Conservation (phyloP, 148 eudicot species). For the Talinum fruticosum region DNA sequence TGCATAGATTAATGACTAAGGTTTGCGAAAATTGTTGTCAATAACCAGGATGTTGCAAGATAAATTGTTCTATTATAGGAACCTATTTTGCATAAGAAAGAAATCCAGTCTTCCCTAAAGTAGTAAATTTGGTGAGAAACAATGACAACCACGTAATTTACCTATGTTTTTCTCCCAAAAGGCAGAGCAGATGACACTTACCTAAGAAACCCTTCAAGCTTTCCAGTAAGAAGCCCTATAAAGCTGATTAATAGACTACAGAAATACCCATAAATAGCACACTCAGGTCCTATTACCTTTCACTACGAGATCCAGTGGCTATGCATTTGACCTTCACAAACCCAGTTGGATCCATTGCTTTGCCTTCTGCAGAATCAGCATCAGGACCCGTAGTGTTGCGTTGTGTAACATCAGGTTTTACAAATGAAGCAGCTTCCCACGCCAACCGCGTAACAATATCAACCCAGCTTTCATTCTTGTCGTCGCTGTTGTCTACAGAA, state of each 20-base stretch:
- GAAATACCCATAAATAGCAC: background rate
- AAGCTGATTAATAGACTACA: background rate
- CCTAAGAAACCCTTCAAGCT: background rate
- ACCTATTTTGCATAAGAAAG: constrained; percentile 1
- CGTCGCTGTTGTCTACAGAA: constrained; percentile 40
- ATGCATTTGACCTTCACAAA: constrained; percentile 88
- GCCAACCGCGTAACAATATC: constrained; percentile 77
- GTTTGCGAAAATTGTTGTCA: background rate
- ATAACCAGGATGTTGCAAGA: background rate
- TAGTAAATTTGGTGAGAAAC: background rate
- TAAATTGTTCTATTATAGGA: background rate
- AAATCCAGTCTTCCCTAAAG: background rate
- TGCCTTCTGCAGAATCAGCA: constrained; percentile 61
- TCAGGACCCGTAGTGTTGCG: constrained; percentile 13
- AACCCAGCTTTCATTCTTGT: constrained; percentile 59
- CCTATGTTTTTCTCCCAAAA: background rate
- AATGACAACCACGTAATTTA: background rate
- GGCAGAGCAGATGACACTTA: background rate
- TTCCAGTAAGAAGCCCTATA: background rate
- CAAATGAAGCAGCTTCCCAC: constrained; percentile 82
- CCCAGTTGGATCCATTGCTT: constrained; percentile 88
- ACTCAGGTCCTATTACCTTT: constrained; percentile 45
- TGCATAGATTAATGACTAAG: background rate
- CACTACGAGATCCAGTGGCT: constrained; percentile 61
- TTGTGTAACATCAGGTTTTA: constrained; percentile 62